A percentile compares a stretch with the other conserved stretches of the same genome.
Evolutionary conservation across 768 basidiomycete species (phyloP).

Genomic region (Cyclocybe aegerita): DNA sequence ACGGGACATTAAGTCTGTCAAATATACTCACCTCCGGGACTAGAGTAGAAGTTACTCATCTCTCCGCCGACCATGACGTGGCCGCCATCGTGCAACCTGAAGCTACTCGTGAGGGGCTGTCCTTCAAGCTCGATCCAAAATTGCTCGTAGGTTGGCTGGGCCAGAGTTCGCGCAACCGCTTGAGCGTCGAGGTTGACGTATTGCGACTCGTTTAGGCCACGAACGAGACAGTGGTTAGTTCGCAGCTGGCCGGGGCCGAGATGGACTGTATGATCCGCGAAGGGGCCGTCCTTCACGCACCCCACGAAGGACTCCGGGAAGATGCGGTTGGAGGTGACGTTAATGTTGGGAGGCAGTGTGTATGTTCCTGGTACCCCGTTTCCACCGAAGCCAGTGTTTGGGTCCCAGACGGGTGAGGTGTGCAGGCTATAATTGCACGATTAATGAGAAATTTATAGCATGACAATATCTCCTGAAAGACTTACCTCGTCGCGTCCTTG

Average conservation of each 20-base stretch:
- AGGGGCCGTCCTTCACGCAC: conserved; percentile 32
- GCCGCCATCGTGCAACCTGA: conserved; percentile 33
- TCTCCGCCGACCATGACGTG: conserved; percentile 34
- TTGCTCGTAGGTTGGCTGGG: conserved; percentile 26
- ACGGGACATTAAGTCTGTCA: background rate
- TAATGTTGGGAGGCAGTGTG: conserved; percentile 7
- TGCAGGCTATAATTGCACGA: conserved; percentile 21
- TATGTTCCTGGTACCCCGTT: conserved; percentile 28
- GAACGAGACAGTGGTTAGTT: conserved; percentile 34
- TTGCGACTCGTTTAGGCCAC: conserved; percentile 25
- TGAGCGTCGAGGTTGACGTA: conserved; percentile 13
- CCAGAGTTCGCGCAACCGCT: conserved; percentile 20
- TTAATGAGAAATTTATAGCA: background rate
- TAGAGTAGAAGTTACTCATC: conserved; percentile 32
- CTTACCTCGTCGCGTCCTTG: conserved; percentile 17
- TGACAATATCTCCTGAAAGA: background rate
- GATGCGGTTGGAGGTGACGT: conserved; percentile 6
- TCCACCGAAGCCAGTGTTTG: conserved; percentile 37
- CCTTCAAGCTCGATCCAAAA: conserved; percentile 39
- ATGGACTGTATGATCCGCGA: conserved; percentile 29
- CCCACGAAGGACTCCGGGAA: conserved; percentile 15
- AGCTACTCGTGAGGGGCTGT: conserved; percentile 19
- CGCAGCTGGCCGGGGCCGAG: conserved; percentile 32
- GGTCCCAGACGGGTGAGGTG: conserved; percentile 34
- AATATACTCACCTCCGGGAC: conserved; percentile 34